A percentile compares a stretch with the other conserved stretches of the same genome.
phyloP scores from a whole-genome alignment of 768 basidiomycete species.

The Suillus bovinus region DNA sequence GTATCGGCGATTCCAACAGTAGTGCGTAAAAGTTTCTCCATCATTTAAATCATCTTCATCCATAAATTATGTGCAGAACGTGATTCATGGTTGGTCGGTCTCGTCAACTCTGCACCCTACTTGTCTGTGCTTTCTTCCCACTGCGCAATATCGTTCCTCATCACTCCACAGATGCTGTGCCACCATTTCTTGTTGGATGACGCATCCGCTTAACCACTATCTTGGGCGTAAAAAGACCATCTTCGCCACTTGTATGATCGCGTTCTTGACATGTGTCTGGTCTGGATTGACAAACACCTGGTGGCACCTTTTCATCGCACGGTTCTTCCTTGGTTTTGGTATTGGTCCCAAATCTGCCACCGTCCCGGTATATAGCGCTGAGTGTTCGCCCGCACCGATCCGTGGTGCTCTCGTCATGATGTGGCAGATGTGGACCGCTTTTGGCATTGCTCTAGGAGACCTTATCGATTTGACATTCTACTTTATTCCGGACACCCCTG shows the following conservation, averaged over 20 bases:
- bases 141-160: conserved; percentile 11
- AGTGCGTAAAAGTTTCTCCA: conserved; percentile 26
- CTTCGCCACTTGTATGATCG: conserved; percentile 59
- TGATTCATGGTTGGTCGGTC: conserved; percentile 75
- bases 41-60: conserved; percentile 18
- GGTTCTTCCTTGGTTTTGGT: conserved; percentile 49
- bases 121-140: conserved; percentile 35
- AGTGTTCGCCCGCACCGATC: conserved; percentile 78
- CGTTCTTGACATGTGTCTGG: conserved; percentile 56
- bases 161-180: conserved; percentile 46
- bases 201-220: conserved; percentile 66
- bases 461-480: conserved; percentile 64
- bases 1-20: conserved; percentile 38
- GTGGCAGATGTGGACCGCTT: conserved; percentile 92
- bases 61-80: conserved; percentile 25
- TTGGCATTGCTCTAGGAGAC: conserved; percentile 79
- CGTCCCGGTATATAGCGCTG: conserved; percentile 67
- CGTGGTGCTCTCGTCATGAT: conserved; percentile 91
- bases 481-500: conserved; percentile 45
- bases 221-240: conserved; percentile 64
- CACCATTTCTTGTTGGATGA: conserved; percentile 60
- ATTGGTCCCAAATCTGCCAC: conserved; percentile 61
- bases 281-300: conserved; percentile 54
- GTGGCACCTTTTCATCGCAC: conserved; percentile 57
- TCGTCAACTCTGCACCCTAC: conserved; percentile 70